Evolutionary conservation across 345 rosid species (phyloP), one percentile per base, ranked within the genome.

Genomic region (Orychophragmus violaceus): DNA sequence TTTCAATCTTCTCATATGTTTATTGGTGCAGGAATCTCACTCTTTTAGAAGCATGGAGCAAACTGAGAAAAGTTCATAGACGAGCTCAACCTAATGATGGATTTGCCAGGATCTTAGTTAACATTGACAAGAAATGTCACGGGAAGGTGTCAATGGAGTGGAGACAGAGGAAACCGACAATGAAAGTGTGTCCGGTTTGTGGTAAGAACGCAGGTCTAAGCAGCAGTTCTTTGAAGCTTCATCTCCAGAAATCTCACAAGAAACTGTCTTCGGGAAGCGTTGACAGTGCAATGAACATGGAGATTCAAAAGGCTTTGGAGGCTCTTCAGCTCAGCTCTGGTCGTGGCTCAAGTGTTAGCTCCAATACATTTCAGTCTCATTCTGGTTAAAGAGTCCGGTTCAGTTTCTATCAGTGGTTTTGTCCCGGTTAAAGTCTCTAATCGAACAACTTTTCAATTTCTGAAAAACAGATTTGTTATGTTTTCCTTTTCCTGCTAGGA

Each of bases 261-360:
- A 87, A 82, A 78, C 69, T 91, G 29, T 90, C 97, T 23, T 88
- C 97, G 10, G 96, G 97, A 56, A 91, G 99, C 18, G 99, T 95
- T 13, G 99, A 91, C 77, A 91, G 99, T 70, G 99, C 99, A 58
- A 95, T 95, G 96, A 88, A 78, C n/a, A 84, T 87, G 95, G 99
- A 91, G 74, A 95, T 91, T 70, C 90, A 91, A 48, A 95, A 95
- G 78, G 95, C 90, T 59, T 70, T 95, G 69, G 88, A 85, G 12
- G 95, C 96, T 14, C 88, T 94, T 28, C 78, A 83, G 66, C 75
- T 94, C 53, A 82, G 83, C 66, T 75, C 88, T 36, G 77, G 89
- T 19, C 91, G 88, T 21, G 85, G 89, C 35, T 68, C 64, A 44
- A 74, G 16, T 67, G 87, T 62, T 66, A 88, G 87, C 75, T 82